Evolutionary conservation across 2,329 filamentous ascomycete genomes (phyloP), one percentile per base, ranked within the genome.

Genomic region (Penicillium sp.): DNA sequence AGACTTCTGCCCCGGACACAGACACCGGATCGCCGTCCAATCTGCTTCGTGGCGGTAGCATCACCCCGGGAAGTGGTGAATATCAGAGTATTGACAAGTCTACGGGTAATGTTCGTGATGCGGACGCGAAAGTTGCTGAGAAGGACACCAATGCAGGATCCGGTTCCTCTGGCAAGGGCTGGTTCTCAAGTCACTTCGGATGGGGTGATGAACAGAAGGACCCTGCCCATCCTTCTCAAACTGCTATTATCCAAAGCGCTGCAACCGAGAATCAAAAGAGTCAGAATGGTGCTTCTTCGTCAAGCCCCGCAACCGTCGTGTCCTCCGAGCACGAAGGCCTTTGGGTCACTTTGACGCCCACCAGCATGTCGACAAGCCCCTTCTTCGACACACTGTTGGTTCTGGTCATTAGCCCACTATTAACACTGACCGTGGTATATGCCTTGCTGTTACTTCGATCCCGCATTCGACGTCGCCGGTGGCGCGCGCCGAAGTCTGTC

Each of bases 361-460:
- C 92, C 0, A 94, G 87, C 75, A 87, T 89, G 78, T 94, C 92
- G 63, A 89, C 90, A 5, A 96, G 89, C 67, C 93, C 95, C 0
- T 96, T 99, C 79, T 93, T 98, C 67, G 95, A 99, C 73, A 98
- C 94, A 0, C 83, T 99, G 2, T 82, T 98, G n/a, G 92, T 99
- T 9, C 82, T 99, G n/a, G 92, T 99, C 35, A 88, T 98, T 55
- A 97, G 93, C 70, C 95, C 95, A 7, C 78, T 99, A 14, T 88
- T 98, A 54, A 98, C 95, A 0, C 78, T 99, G 69, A 96, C 92
- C 3, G 88, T 97, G 5, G 94, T 99, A 2, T 98, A 98, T 71
- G 89, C 91, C 13, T 83, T 98, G 11, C 83, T 98, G 5, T 85
- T 98, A 41, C 81, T 98, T 39, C 89, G 95, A 55, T 93, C 93